These are phyloP conservation scores for Isochrysis galbana DNA, from an alignment of 78 protist genomes.

Conservation along the genomic window DNA sequence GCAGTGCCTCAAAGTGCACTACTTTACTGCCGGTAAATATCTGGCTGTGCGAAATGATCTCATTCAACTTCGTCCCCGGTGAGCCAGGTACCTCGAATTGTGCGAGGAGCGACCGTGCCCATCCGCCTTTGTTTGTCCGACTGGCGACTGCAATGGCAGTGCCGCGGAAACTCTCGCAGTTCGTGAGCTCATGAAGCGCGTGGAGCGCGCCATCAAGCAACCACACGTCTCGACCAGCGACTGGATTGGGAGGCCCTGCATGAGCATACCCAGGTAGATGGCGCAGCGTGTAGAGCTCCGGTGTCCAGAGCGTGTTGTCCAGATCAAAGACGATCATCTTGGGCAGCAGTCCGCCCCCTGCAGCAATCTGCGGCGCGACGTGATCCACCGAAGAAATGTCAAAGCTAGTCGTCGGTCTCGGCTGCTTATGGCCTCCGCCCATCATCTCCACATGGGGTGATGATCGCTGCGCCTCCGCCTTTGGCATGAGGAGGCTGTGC, in stretches of 20 bases:
- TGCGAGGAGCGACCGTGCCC: neutral
- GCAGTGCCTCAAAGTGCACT: neutral
- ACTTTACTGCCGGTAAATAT: neutral
- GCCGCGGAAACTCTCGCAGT: neutral
- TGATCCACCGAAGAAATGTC: no score
- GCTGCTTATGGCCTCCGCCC: no score
- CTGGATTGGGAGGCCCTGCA: neutral
- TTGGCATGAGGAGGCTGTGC: no score
- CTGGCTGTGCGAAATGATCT: neutral
- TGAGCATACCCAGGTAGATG: neutral
- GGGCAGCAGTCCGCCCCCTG: neutral
- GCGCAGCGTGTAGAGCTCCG: slow-evolving; percentile 23
- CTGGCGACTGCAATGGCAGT: neutral
- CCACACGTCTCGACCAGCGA: neutral
- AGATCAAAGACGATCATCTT: neutral
- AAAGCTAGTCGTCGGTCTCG: no score
- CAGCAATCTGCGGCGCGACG: neutral
- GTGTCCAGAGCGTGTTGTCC: slow-evolving; percentile 34
- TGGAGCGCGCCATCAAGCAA: neutral
- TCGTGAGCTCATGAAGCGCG: neutral
- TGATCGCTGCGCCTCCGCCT: no score
- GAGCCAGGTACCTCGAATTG: neutral
- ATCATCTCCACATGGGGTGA: no score
- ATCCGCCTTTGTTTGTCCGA: slow-evolving; percentile 3
- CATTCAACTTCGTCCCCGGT: neutral